Conservation (phyloP, 305 asterid genomes). For the Fraxinus latifolia region DNA sequence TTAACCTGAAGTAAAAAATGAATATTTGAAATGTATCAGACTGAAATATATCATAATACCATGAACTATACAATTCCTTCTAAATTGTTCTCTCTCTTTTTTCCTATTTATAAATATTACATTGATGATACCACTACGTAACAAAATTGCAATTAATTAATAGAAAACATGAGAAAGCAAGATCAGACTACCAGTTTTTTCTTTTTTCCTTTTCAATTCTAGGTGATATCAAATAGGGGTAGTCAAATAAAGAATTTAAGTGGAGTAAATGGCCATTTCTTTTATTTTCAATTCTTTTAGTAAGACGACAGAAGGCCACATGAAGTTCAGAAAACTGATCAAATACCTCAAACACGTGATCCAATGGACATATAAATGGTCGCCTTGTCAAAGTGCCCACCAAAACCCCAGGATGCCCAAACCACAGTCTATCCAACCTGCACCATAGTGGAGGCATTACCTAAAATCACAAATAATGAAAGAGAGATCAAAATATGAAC, state of each 20-base stretch:
- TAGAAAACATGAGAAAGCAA: not conserved
- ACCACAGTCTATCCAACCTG: slow-evolving; percentile 99
- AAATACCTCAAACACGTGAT: slow-evolving; percentile 89
- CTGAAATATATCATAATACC: slow-evolving; percentile 17
- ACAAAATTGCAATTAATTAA: not conserved
- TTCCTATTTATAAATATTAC: not conserved
- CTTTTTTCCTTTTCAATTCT: not conserved
- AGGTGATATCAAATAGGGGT: not conserved
- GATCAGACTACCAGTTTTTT: not conserved
- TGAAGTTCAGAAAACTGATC: slow-evolving; percentile 18
- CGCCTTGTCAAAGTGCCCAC: slow-evolving; percentile 79
- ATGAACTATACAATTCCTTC: slow-evolving; percentile 13
- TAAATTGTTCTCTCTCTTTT: not conserved
- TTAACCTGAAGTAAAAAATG: slow-evolving; percentile 55
- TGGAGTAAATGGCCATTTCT: not conserved
- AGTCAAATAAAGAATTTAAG: not conserved
- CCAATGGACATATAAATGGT: slow-evolving; percentile 93
- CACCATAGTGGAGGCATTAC: slow-evolving; percentile 99
- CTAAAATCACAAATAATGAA: slow-evolving; percentile 71
- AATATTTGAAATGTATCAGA: slow-evolving; percentile 23
- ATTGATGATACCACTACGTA: not conserved
- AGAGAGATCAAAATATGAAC: slow-evolving; percentile 45
- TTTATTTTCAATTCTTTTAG: not conserved
- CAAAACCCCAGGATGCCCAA: slow-evolving; percentile 91
- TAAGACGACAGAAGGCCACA: slow-evolving; percentile 1